A percentile compares a stretch with the other conserved stretches of the same genome.
phyloP scores from a whole-genome alignment of 2,329 filamentous ascomycete genomes.

The Delphinella strobiligena region DNA sequence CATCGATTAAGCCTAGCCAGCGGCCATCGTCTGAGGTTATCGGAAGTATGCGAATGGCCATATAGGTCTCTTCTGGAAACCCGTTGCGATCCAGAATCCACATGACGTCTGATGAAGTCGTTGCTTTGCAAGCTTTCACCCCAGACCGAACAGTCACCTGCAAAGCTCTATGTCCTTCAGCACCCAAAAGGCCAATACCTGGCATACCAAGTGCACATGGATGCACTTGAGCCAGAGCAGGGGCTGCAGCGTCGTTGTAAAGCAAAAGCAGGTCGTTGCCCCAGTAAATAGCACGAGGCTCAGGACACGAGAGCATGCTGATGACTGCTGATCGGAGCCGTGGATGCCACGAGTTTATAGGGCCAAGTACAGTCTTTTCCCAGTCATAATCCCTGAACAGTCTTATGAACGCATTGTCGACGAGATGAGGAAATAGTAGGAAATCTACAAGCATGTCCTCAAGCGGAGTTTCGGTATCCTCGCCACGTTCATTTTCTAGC shows the following conservation, averaged over 20 bases:
- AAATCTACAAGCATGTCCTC: constrained; percentile 58
- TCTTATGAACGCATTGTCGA: background rate
- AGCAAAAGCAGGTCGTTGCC: constrained; percentile 1
- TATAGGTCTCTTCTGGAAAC: constrained; percentile 1
- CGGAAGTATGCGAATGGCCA: constrained; percentile 4
- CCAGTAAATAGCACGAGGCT: constrained; percentile 5
- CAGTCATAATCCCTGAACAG: constrained; percentile 1
- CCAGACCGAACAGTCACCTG: background rate
- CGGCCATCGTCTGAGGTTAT: background rate
- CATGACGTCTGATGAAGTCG: background rate
- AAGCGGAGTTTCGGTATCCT: constrained; percentile 67
- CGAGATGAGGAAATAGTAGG: background rate
- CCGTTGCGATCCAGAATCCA: background rate
- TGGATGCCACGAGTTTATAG: background rate
- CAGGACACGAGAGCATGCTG: constrained; percentile 1
- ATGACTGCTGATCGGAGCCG: constrained; percentile 1
- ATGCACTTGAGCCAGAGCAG: background rate
- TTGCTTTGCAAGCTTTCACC: constrained; percentile 1
- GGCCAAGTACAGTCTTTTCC: constrained; percentile 1
- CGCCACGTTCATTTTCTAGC: too few relatives aligned
- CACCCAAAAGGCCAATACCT: constrained; percentile 1
- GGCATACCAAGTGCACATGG: constrained; percentile 2
- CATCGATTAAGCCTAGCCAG: background rate
- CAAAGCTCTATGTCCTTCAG: background rate
- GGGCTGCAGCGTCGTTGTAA: constrained; percentile 2